Evolutionary conservation across 2,329 filamentous ascomycete genomes (phyloP).

Genomic region (Aquanectria penicillioides): DNA sequence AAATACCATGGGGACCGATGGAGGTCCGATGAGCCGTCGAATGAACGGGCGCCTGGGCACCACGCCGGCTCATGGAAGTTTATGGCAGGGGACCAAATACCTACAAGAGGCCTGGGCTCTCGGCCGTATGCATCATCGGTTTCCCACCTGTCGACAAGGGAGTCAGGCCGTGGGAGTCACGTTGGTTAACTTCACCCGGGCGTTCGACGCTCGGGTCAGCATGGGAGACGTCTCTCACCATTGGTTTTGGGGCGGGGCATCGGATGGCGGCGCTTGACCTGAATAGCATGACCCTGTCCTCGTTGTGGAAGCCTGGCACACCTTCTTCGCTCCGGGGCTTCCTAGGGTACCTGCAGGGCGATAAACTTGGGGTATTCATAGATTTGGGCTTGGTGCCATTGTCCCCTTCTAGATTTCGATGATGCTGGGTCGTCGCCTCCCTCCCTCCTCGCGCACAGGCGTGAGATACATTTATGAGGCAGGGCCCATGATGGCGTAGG

Average conservation of each 20-base stretch:
- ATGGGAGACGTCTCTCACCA: background rate
- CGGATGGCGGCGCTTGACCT: conserved; percentile 21
- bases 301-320: conserved; percentile 2
- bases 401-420: background rate
- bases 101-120: background rate
- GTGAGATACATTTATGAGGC: conserved; percentile 25
- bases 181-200: conserved; percentile 15
- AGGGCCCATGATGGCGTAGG: conserved; percentile 39
- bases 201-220: background rate
- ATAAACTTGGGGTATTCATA: too few species aligned
- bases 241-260: conserved; percentile 11
- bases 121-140: too few species aligned
- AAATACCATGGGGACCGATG: conserved; percentile 4
- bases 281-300: too few species aligned
- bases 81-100: background rate
- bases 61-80: conserved; percentile 14
- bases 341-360: too few species aligned
- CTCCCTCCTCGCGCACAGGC: conserved; percentile 11
- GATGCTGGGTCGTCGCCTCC: background rate
- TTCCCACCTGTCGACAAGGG: background rate
- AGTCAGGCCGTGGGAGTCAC: conserved; percentile 1
- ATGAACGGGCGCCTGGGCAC: conserved; percentile 10
- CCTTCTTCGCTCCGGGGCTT: too few species aligned
- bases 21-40: conserved; percentile 10
- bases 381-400: background rate